Conservation (phyloP, 2,329 filamentous ascomycete species). For the Aspergillus caelatus region DNA sequence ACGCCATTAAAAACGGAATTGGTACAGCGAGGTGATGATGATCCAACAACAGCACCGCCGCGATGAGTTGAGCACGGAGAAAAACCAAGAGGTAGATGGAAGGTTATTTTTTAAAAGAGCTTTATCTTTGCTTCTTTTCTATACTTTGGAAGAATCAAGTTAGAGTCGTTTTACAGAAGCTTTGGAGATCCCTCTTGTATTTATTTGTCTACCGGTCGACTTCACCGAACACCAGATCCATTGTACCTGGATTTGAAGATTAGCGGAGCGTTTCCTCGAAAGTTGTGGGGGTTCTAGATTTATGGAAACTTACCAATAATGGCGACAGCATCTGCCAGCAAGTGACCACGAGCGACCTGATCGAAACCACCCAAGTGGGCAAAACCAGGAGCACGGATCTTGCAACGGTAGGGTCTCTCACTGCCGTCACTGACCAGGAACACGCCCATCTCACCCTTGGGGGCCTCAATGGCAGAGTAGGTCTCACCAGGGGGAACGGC, state of each 20-base stretch:
- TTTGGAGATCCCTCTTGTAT: neutral
- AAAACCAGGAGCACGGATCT: constrained; percentile 95
- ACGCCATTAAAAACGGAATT: constrained; percentile 24
- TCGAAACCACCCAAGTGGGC: constrained; percentile 94
- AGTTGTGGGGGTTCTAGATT: too few relatives aligned
- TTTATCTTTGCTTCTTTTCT: constrained; percentile 9
- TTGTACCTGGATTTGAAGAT: constrained; percentile 54
- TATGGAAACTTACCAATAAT: constrained; percentile 68
- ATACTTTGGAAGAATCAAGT: constrained; percentile 1
- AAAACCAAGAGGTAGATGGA: constrained; percentile 1
- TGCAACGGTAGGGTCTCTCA: constrained; percentile 95
- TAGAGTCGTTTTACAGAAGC: constrained; percentile 21
- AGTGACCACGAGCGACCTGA: constrained; percentile 86
- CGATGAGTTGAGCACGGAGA: constrained; percentile 19
- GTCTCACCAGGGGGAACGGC: constrained; percentile 96
- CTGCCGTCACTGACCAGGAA: constrained; percentile 94
- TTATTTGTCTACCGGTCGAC: constrained; percentile 53
- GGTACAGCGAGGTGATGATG: constrained; percentile 24
- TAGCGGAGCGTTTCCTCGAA: constrained; percentile 1
- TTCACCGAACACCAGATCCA: constrained; percentile 86
- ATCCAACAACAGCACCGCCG: neutral
- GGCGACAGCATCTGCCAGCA: constrained; percentile 94
- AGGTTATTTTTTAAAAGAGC: constrained; percentile 3
- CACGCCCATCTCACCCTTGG: constrained; percentile 99
- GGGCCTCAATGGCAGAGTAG: constrained; percentile 97